These are phyloP conservation scores for Geotrichum klebahnii DNA, from an alignment of 1,139 yeast species.

Conservation along the genomic window DNA sequence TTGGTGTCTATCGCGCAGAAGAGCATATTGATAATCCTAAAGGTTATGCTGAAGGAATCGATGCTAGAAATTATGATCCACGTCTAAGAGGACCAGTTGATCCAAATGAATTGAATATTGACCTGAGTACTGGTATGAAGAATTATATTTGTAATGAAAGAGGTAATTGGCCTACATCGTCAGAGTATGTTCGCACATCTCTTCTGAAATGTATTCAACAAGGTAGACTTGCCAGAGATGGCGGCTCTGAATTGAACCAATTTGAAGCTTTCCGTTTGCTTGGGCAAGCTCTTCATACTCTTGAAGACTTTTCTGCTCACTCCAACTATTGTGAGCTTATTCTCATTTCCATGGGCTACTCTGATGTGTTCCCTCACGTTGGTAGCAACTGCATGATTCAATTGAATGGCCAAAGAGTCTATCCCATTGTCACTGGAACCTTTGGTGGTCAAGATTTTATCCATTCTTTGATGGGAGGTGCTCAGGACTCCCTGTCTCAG, in stretches of 20 bases:
- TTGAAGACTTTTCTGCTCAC: slow-evolving; percentile 32
- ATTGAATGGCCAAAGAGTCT: slow-evolving; percentile 27
- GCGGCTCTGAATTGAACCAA: slow-evolving; percentile 20
- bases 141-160: slow-evolving; percentile 29
- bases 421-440: slow-evolving; percentile 33
- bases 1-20: slow-evolving; percentile 33
- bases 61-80: slow-evolving; percentile 25
- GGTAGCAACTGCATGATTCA: slow-evolving; percentile 27
- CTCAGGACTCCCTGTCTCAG: slow-evolving; percentile 31
- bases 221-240: slow-evolving; percentile 26
- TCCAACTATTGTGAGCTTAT: slow-evolving; percentile 29
- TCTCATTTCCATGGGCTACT: slow-evolving; percentile 29
- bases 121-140: slow-evolving; percentile 32
- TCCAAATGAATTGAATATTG: slow-evolving; percentile 29
- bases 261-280: slow-evolving; percentile 30
- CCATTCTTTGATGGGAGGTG: slow-evolving; percentile 32
- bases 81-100: slow-evolving; percentile 31
- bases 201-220: slow-evolving; percentile 26
- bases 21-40: slow-evolving; percentile 34
- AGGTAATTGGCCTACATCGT: slow-evolving; percentile 33
- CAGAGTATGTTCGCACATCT: slow-evolving; percentile 27
- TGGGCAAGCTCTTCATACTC: slow-evolving; percentile 32
- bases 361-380: slow-evolving; percentile 31
- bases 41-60: slow-evolving; percentile 28
- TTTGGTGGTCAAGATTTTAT: slow-evolving; percentile 33